Evolutionary conservation across 192 early-diverging fungal species (phyloP).

Genomic region (Backusella circina): DNA sequence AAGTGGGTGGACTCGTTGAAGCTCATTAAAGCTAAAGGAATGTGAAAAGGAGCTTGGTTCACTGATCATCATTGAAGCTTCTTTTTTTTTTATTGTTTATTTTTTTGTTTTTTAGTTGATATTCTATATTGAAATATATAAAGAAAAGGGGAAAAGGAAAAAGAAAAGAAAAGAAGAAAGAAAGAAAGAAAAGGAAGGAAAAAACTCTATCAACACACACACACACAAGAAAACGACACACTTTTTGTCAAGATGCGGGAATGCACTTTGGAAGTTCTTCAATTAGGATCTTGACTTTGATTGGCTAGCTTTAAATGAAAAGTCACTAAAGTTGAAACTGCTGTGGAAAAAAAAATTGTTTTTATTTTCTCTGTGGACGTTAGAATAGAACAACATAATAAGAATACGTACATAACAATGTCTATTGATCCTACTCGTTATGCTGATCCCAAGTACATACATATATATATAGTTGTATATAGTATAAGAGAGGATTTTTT

Average conservation of each 20-base stretch:
- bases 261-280: background rate
- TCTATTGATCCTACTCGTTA: constrained; percentile 15
- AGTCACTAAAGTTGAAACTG: background rate
- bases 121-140: too few species aligned
- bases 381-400: background rate
- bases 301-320: background rate
- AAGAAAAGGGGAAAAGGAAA: background rate
- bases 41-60: constrained; percentile 14
- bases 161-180: background rate
- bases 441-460: constrained; percentile 14
- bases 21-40: constrained; percentile 3
- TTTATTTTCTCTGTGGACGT: background rate
- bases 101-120: background rate
- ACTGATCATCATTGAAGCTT: constrained; percentile 26
- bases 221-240: constrained; percentile 8
- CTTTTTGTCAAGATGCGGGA: background rate
- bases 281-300: background rate
- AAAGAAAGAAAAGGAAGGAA: background rate
- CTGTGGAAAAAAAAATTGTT: background rate
- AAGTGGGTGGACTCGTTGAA: constrained; percentile 23
- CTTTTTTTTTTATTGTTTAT: background rate
- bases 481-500: background rate
- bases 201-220: constrained; percentile 4
- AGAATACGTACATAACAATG: constrained; percentile 1
- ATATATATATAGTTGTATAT: background rate